These are phyloP conservation scores for Cenchrus fungigraminus DNA, from an alignment of 176 grass and related monocot species.

Conservation along the genomic window DNA sequence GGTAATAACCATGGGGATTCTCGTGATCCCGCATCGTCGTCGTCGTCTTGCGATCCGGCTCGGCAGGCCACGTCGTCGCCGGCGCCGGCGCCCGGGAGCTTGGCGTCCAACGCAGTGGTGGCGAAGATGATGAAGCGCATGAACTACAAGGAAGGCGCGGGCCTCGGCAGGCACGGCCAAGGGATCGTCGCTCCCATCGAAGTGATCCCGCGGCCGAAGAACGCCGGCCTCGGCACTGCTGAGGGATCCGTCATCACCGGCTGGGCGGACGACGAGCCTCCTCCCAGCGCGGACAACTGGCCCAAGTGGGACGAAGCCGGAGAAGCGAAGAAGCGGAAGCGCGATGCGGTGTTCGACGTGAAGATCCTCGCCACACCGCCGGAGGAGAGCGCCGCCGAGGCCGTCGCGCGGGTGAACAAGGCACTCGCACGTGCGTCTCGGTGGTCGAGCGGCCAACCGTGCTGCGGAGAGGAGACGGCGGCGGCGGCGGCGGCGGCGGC, in stretches of 20 bases:
- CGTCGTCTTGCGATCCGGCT: background rate
- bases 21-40: background rate
- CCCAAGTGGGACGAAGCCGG: constrained; percentile 43
- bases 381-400: constrained; percentile 54
- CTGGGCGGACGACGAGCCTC: too few species aligned
- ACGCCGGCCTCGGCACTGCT: constrained; percentile 57
- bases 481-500: background rate
- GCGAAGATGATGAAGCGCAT: constrained; percentile 61
- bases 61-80: background rate
- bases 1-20: background rate
- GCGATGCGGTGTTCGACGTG: background rate
- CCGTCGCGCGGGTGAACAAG: constrained; percentile 43
- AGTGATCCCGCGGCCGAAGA: constrained; percentile 32
- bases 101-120: constrained; percentile 35
- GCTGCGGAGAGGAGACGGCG: constrained; percentile 32
- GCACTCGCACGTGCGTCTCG: constrained; percentile 30
- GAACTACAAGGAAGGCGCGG: constrained; percentile 64
- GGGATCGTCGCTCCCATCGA: constrained; percentile 62
- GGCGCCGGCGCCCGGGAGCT: constrained; percentile 23
- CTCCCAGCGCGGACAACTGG: constrained; percentile 1
- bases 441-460: constrained; percentile 36
- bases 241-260: background rate
- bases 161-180: constrained; percentile 73
- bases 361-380: constrained; percentile 29
- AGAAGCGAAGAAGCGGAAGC: constrained; percentile 36